Conservation (phyloP, 2,329 filamentous ascomycete species). For the Sarocladiaceae sp. region DNA sequence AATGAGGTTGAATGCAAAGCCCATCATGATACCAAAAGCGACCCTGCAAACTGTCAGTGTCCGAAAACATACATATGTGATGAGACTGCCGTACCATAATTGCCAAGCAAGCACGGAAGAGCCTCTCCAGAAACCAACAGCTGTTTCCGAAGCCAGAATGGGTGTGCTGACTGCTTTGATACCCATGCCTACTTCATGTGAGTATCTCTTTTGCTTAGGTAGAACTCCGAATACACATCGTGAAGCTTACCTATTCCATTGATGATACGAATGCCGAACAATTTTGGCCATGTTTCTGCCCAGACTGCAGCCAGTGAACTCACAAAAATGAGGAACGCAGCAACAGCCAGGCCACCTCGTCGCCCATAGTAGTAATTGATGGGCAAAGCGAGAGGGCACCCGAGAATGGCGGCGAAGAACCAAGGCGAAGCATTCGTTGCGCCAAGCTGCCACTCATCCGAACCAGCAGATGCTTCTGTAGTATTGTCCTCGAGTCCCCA, state of each 20-base stretch:
- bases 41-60: conserved; percentile 17
- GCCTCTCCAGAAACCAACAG: conserved; percentile 40
- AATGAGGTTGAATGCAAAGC: conserved; percentile 29
- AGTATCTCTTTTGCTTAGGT: no score
- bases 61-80: neutral
- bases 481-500: conserved; percentile 16
- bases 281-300: conserved; percentile 23
- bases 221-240: no score
- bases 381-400: conserved; percentile 32
- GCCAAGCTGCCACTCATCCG: conserved; percentile 30
- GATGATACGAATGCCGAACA: conserved; percentile 28
- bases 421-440: conserved; percentile 33
- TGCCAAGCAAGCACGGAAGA: conserved; percentile 42
- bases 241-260: conserved; percentile 33
- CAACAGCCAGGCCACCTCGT: conserved; percentile 31
- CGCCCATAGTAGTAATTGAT: conserved; percentile 35
- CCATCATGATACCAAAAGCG: conserved; percentile 29
- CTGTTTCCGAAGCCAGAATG: conserved; percentile 40
- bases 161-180: conserved; percentile 42
- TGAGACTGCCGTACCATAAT: conserved; percentile 24
- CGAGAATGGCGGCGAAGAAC: conserved; percentile 30
- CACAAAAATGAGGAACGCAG: conserved; percentile 31
- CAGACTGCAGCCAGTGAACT: conserved; percentile 32
- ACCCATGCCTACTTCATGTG: conserved; percentile 33
- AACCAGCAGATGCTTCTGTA: conserved; percentile 11